phyloP scores from a whole-genome alignment of 2,329 filamentous ascomycete genomes.

The Diaporthe capsici region DNA sequence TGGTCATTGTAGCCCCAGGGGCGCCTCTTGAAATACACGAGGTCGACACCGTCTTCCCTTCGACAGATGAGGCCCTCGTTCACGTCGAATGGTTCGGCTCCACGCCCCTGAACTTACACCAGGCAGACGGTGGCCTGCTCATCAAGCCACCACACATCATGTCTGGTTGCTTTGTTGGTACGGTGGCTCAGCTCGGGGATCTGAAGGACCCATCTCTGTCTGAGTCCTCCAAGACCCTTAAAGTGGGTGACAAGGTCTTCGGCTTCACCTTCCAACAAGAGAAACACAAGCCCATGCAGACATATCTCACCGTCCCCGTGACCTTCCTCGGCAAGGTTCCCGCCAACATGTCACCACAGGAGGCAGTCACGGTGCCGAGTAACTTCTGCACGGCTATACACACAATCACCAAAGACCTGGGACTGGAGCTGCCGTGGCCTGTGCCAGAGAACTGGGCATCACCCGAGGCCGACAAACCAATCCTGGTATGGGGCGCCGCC shows the following conservation, averaged over 20 bases:
- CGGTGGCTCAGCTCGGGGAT: conserved; percentile 65
- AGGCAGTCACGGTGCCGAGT: conserved; percentile 68
- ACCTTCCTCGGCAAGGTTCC: conserved; percentile 64
- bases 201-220: conserved; percentile 34
- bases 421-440: conserved; percentile 70
- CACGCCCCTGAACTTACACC: conserved; percentile 73
- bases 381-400: conserved; percentile 74
- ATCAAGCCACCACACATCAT: conserved; percentile 64
- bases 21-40: conserved; percentile 46
- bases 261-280: conserved; percentile 64
- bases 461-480: conserved; percentile 51
- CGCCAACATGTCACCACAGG: conserved; percentile 54
- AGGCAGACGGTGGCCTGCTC: conserved; percentile 71
- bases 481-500: conserved; percentile 67
- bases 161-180: conserved; percentile 66
- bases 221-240: conserved; percentile 53
- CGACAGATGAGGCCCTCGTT: conserved; percentile 64
- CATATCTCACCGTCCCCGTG: conserved; percentile 66
- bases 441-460: conserved; percentile 58
- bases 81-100: conserved; percentile 71
- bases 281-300: conserved; percentile 68
- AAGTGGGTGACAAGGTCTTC: conserved; percentile 68
- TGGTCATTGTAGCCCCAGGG: conserved; percentile 45
- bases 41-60: conserved; percentile 51
- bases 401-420: conserved; percentile 63